Conservation (phyloP, 2,329 filamentous ascomycete genomes). For the Microcyclosporella mali region DNA sequence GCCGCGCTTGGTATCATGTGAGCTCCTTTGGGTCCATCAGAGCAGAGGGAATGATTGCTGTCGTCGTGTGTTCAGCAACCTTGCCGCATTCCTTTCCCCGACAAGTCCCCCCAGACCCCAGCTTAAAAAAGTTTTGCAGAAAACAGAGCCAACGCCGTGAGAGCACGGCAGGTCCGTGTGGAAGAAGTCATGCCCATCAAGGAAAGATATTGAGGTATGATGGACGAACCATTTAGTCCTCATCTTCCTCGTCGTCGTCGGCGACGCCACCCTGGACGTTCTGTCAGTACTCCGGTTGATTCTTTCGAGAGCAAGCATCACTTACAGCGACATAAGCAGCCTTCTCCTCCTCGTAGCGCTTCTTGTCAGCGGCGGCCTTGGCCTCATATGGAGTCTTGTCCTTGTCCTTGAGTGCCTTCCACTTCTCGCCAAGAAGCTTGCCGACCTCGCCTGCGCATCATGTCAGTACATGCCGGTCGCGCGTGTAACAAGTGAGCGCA, state of each 20-base stretch:
- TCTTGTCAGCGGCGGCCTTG: slow-evolving; percentile 96
- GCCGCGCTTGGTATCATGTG: too few species aligned
- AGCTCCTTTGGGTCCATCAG: too few species aligned
- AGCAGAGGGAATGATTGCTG: too few species aligned
- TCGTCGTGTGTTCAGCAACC: too few species aligned
- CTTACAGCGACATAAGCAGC: slow-evolving; percentile 75
- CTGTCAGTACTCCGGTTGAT: slow-evolving; percentile 13
- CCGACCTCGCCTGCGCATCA: slow-evolving; percentile 71
- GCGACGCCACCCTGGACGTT: slow-evolving; percentile 24
- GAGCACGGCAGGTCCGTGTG: slow-evolving; percentile 3
- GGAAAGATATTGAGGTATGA: background rate
- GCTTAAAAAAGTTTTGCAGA: slow-evolving; percentile 3
- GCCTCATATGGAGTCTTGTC: slow-evolving; percentile 91
- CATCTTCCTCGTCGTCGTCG: slow-evolving; percentile 33
- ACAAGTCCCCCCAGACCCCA: slow-evolving; percentile 3
- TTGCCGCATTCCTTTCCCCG: too few species aligned
- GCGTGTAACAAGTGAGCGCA: too few species aligned
- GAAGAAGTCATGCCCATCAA: slow-evolving; percentile 15
- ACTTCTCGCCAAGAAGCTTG: slow-evolving; percentile 96
- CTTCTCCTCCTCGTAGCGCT: slow-evolving; percentile 98
- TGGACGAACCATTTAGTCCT: slow-evolving; percentile 24
- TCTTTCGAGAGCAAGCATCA: slow-evolving; percentile 13
- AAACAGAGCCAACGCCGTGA: slow-evolving; percentile 6
- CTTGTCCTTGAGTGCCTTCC: slow-evolving; percentile 94
- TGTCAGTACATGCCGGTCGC: slow-evolving; percentile 3